Evolutionary conservation across 345 rosid species (phyloP).

Genomic region (Populus simonii): DNA sequence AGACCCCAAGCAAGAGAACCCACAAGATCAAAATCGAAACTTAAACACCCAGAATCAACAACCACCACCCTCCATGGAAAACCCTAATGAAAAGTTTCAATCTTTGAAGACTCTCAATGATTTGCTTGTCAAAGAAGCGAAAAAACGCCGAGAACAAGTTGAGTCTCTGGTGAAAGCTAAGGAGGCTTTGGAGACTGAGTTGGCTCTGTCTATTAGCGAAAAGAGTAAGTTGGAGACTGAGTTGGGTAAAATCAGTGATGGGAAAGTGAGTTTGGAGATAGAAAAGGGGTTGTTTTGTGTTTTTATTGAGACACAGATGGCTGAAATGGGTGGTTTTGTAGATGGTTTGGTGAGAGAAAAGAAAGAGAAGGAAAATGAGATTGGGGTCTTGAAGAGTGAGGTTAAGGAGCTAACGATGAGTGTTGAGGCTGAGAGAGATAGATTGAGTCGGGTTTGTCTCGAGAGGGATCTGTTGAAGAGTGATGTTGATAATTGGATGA

Average conservation of each 20-base stretch:
- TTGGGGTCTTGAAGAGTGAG: slow-evolving; percentile 35
- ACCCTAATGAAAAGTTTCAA: slow-evolving; percentile 41
- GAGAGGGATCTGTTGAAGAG: slow-evolving; percentile 48
- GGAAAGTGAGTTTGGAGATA: slow-evolving; percentile 39
- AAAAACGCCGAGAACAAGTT: slow-evolving; percentile 49
- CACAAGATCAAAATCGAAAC: slow-evolving; percentile 8
- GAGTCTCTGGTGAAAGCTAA: slow-evolving; percentile 42
- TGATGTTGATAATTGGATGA: slow-evolving; percentile 26
- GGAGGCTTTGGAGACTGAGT: slow-evolving; percentile 42
- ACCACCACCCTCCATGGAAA: slow-evolving; percentile 34
- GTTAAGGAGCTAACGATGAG: slow-evolving; percentile 21
- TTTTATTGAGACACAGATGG: slow-evolving; percentile 40
- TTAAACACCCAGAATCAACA: slow-evolving; percentile 6
- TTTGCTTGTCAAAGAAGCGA: slow-evolving; percentile 51
- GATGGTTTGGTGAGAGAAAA: slow-evolving; percentile 33
- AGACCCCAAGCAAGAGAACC: slow-evolving; percentile 12
- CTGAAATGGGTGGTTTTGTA: slow-evolving; percentile 32
- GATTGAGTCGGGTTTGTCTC: slow-evolving; percentile 18
- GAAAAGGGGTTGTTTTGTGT: slow-evolving; percentile 36
- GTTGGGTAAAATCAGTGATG: slow-evolving; percentile 37
- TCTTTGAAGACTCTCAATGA: slow-evolving; percentile 56
- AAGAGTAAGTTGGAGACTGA: slow-evolving; percentile 31
- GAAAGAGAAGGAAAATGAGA: slow-evolving; percentile 34
- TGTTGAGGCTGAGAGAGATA: slow-evolving; percentile 38
- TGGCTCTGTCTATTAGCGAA: slow-evolving; percentile 28